Evolutionary conservation across 345 rosid genomes (phyloP).

Genomic region (sweet orange (Citrus sinensis)): DNA sequence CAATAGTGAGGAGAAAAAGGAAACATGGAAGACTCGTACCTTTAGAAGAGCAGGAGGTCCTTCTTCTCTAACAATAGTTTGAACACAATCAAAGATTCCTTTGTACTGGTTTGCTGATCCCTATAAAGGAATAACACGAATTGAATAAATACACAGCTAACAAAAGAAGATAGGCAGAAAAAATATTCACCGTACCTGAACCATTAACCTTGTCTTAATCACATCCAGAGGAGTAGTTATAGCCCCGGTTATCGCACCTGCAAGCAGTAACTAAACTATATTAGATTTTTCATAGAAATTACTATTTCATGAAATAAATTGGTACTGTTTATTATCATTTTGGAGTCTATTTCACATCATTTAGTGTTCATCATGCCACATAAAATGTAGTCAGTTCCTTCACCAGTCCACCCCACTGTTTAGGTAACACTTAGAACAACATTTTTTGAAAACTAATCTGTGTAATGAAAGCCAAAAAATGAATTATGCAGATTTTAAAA

Average conservation of each 20-base stretch:
- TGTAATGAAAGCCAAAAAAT: not conserved
- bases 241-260: constrained; percentile 96
- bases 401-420: not conserved
- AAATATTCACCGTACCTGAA: constrained; percentile 56
- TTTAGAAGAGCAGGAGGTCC: constrained; percentile 86
- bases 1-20: not conserved
- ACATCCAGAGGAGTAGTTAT: constrained; percentile 97
- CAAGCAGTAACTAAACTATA: not conserved
- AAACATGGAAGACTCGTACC: constrained; percentile 33
- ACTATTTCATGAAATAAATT: not conserved
- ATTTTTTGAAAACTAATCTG: not conserved
- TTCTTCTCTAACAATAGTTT: constrained; percentile 75
- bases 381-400: not conserved
- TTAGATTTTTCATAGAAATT: not conserved
- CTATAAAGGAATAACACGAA: constrained; percentile 26
- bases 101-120: constrained; percentile 79
- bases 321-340: not conserved
- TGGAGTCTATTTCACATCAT: not conserved
- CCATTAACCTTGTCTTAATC: constrained; percentile 94
- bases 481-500: not conserved
- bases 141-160: not conserved
- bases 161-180: not conserved
- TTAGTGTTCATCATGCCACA: not conserved
- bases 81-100: constrained; percentile 87
- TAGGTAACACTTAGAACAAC: not conserved